Evolutionary conservation across 768 basidiomycete genomes (phyloP).

Genomic region (Suillus subluteus): DNA sequence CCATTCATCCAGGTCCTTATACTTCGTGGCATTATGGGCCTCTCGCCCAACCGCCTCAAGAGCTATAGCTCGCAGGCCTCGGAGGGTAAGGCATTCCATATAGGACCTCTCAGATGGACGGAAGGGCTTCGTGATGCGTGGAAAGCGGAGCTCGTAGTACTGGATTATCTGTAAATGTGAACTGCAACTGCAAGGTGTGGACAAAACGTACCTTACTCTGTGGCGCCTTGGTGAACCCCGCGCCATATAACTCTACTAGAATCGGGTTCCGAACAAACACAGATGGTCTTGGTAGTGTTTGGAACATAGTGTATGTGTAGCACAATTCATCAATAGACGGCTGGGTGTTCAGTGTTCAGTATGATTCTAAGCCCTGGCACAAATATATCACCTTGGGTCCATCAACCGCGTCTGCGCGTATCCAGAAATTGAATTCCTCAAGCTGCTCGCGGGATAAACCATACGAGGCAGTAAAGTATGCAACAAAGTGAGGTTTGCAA

Average conservation of each 20-base stretch:
- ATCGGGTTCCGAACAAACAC: slow-evolving; percentile 64
- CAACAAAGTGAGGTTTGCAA: slow-evolving; percentile 61
- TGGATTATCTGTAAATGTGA: slow-evolving; percentile 29
- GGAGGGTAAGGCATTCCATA: slow-evolving; percentile 54
- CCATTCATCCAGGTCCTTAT: slow-evolving; percentile 57
- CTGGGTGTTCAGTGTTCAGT: slow-evolving; percentile 14
- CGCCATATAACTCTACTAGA: slow-evolving; percentile 76
- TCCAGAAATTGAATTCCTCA: slow-evolving; percentile 71
- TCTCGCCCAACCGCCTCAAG: slow-evolving; percentile 58
- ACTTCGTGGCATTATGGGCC: slow-evolving; percentile 28
- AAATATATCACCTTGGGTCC: background rate
- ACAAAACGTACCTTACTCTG: slow-evolving; percentile 48
- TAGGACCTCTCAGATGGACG: slow-evolving; percentile 66
- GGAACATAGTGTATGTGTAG: slow-evolving; percentile 57
- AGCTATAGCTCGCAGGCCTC: slow-evolving; percentile 58
- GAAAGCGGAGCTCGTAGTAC: slow-evolving; percentile 87
- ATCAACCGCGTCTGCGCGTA: slow-evolving; percentile 39
- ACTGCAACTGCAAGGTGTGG: background rate
- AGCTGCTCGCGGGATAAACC: slow-evolving; percentile 69
- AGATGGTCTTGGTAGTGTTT: slow-evolving; percentile 52
- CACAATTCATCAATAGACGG: slow-evolving; percentile 40
- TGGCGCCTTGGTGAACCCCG: slow-evolving; percentile 78
- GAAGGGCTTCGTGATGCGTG: slow-evolving; percentile 73
- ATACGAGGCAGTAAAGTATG: slow-evolving; percentile 79
- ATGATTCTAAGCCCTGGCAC: background rate